Percentiles rank a stretch among this genome's conserved stretches.
Evolutionary conservation across 495 filamentous ascomycete genomes (phyloP).

Genomic region (Neurospora pannonica): DNA sequence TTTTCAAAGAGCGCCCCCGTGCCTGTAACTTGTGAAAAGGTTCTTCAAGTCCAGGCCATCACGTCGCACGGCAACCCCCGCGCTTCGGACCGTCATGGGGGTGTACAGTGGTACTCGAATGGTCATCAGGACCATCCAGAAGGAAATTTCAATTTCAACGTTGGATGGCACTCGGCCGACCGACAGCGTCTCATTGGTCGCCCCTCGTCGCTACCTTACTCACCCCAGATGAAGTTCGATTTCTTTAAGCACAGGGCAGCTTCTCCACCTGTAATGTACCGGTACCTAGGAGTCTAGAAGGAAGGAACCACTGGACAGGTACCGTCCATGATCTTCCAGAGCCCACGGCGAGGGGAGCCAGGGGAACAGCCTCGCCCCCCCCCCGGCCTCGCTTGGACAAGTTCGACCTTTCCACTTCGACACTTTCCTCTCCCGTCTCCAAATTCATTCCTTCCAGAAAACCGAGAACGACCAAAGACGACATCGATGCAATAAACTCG

Average conservation of each 20-base stretch:
- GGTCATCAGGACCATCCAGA: not conserved
- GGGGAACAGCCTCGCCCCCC: not conserved
- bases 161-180: not conserved
- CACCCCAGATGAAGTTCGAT: not conserved
- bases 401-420: not conserved
- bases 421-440: not conserved
- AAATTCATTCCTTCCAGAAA: not conserved
- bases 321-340: not conserved
- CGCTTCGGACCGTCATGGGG: not conserved
- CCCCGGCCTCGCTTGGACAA: not conserved
- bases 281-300: not conserved
- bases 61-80: not conserved
- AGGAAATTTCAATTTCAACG: not conserved
- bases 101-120: not conserved
- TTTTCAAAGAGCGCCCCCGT: not conserved
- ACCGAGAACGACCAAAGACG: not conserved
- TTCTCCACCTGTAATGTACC: not conserved
- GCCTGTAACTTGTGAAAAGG: not conserved
- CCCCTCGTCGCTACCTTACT: not conserved
- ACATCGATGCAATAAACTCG: not conserved
- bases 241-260: not conserved
- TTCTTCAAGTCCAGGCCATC: not conserved
- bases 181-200: not conserved
- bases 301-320: not conserved
- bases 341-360: not conserved